Percentiles rank a stretch among this genome's conserved stretches.
These are phyloP conservation scores for Ophiorrhiza pumila DNA, from an alignment of 257 asterid species.

Conservation along the genomic window DNA sequence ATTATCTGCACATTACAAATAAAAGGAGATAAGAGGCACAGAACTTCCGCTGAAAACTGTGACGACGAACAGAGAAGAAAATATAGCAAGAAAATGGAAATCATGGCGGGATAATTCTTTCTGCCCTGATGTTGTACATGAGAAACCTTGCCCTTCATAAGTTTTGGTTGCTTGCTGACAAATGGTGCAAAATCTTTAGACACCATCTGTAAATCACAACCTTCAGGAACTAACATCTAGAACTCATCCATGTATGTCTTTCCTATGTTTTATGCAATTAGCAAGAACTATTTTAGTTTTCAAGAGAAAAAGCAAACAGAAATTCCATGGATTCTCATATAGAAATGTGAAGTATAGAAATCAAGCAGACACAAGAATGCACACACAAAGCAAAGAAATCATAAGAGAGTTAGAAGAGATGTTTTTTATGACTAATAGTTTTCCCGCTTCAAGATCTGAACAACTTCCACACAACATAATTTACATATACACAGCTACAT, in stretches of 20 bases:
- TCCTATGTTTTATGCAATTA: background rate
- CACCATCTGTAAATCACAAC: slow-evolving; percentile 59
- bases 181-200: slow-evolving; percentile 37
- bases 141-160: slow-evolving; percentile 31
- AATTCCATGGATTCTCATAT: background rate
- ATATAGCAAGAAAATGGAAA: slow-evolving; percentile 28
- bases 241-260: background rate
- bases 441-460: background rate
- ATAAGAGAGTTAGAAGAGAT: background rate
- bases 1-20: slow-evolving; percentile 54
- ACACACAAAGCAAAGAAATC: background rate
- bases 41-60: background rate
- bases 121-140: slow-evolving; percentile 18
- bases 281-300: background rate
- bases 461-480: background rate
- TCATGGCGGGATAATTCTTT: slow-evolving; percentile 15
- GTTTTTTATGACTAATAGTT: background rate
- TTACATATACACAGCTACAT: background rate
- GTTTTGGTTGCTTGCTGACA: slow-evolving; percentile 68
- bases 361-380: background rate
- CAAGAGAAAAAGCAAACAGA: background rate
- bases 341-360: background rate
- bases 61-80: slow-evolving; percentile 11
- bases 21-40: slow-evolving; percentile 14
- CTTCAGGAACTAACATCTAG: slow-evolving; percentile 13